Percentiles rank a stretch among this genome's conserved stretches.
Evolutionary conservation across 306 rosid species (phyloP).

Genomic region (Datisca glomerata): DNA sequence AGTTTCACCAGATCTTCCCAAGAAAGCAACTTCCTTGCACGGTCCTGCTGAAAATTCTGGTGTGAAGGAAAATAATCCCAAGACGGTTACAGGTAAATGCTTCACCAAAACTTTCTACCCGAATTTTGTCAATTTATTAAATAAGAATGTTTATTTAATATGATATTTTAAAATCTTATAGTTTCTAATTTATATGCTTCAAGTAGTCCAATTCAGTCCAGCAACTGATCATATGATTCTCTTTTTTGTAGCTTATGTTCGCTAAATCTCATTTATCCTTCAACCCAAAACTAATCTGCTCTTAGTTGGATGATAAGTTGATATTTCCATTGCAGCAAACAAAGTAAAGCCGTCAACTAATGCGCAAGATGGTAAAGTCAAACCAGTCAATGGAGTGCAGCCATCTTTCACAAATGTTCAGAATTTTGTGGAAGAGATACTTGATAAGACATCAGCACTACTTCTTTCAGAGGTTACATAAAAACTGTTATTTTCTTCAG

Average conservation of each 20-base stretch:
- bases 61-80: constrained; percentile 21
- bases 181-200: not conserved
- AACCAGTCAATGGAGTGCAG: constrained; percentile 24
- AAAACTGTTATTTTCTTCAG: constrained; percentile 3
- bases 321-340: constrained; percentile 31
- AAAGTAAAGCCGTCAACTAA: constrained; percentile 26
- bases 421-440: constrained; percentile 60
- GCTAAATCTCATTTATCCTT: not conserved
- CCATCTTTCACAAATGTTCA: constrained; percentile 47
- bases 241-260: too few species aligned
- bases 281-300: not conserved
- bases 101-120: not conserved
- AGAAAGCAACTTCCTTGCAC: constrained; percentile 36
- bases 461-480: constrained; percentile 63
- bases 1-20: constrained; percentile 36
- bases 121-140: too few species aligned
- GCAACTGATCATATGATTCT: too few species aligned
- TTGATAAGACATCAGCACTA: constrained; percentile 52
- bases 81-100: constrained; percentile 31
- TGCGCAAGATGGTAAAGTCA: constrained; percentile 33
- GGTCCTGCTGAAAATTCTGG: constrained; percentile 24
- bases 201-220: too few species aligned
- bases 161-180: too few species aligned
- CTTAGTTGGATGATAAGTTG: not conserved
- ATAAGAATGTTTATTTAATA: not conserved